phyloP scores from a whole-genome alignment of 441 rosid species.

The Erodium chrysanthum region DNA sequence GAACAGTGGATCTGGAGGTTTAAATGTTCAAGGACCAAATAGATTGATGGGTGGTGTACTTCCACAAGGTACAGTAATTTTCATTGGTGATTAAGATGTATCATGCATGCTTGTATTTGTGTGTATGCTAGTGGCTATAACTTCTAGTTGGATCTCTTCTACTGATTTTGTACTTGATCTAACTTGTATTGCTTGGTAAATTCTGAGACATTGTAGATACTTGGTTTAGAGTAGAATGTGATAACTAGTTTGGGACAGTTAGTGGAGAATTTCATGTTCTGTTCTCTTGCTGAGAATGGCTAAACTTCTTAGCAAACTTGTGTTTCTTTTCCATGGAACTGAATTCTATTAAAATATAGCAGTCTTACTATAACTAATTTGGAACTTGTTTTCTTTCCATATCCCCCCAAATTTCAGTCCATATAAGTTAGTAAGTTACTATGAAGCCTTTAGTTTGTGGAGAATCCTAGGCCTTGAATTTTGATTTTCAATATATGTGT shows the following conservation, averaged over 20 bases:
- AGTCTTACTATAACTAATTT: background rate
- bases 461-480: background rate
- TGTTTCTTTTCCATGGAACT: constrained; percentile 1
- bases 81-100: background rate
- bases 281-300: background rate
- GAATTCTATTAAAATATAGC: background rate
- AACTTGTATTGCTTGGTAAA: background rate
- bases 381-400: background rate
- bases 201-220: background rate
- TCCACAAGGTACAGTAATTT: constrained; percentile 59
- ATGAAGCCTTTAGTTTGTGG: background rate
- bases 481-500: background rate
- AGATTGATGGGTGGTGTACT: constrained; percentile 71
- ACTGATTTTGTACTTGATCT: background rate
- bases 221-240: background rate
- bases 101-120: background rate
- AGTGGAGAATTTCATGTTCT: background rate
- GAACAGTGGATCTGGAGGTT: constrained; percentile 71
- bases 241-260: background rate
- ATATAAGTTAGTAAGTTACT: background rate
- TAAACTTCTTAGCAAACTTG: background rate
- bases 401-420: background rate
- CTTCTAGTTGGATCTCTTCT: background rate
- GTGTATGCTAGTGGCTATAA: background rate
- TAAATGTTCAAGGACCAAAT: constrained; percentile 79